Percentiles rank a stretch among this genome's conserved stretches.
These are phyloP conservation scores for Pythium vanterpoolii DNA, from an alignment of 352 stramenopile genomes.

Conservation along the genomic window DNA sequence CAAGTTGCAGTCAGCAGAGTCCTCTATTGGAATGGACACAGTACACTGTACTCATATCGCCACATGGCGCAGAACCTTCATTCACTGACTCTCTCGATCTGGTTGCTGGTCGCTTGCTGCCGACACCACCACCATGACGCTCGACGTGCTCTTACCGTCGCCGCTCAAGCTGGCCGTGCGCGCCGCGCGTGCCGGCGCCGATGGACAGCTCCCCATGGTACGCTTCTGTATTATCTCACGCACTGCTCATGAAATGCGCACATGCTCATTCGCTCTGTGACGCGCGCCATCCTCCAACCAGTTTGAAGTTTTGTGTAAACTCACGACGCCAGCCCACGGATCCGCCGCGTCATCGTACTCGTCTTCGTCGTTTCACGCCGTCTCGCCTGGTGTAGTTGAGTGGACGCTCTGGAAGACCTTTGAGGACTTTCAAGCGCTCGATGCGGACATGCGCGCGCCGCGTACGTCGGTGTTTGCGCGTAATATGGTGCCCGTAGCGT, in stretches of 20 bases:
- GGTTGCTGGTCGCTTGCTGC: not conserved
- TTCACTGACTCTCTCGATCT: conserved; percentile 22
- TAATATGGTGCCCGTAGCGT: conserved; percentile 83
- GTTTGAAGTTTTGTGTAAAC: conserved; percentile 21
- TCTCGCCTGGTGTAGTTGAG: conserved; percentile 32
- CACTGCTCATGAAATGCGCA: not conserved
- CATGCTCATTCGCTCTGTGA: conserved; percentile 3
- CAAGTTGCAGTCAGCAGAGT: conserved; percentile 2
- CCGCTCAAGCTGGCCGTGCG: conserved; percentile 27
- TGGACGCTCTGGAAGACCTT: conserved; percentile 82
- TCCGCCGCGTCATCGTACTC: not conserved
- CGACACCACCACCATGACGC: conserved; percentile 6
- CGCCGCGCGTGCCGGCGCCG: conserved; percentile 17
- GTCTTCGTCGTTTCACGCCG: conserved; percentile 5
- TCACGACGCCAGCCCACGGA: conserved; percentile 1
- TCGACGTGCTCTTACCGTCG: conserved; percentile 27
- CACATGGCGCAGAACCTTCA: conserved; percentile 7
- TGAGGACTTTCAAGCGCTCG: conserved; percentile 75
- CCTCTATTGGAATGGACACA: not conserved
- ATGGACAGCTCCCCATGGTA: conserved; percentile 17
- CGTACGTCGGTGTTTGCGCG: conserved; percentile 57
- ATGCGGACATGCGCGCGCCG: conserved; percentile 52
- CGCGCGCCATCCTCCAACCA: not conserved
- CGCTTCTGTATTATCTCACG: not conserved
- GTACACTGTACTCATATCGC: not conserved